A percentile compares a stretch with the other conserved stretches of the same genome.
These are phyloP conservation scores for Coniochaeta sp. DNA, from an alignment of 2,329 filamentous ascomycete species.

Conservation along the genomic window DNA sequence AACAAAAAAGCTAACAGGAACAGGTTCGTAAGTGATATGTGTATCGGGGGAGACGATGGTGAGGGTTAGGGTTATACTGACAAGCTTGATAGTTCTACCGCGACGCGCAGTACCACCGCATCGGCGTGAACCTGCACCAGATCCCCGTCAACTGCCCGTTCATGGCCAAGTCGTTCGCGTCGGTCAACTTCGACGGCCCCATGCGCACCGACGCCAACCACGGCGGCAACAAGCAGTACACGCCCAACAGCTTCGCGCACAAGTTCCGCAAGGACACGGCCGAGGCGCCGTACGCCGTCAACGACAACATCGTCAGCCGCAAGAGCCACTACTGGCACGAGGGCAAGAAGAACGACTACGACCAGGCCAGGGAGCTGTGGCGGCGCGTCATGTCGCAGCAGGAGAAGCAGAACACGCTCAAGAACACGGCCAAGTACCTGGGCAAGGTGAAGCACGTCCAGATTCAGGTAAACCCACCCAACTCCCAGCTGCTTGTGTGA, in stretches of 20 bases:
- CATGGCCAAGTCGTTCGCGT: slow-evolving; percentile 12
- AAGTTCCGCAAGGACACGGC: slow-evolving; percentile 44
- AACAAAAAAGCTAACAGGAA: too few species aligned
- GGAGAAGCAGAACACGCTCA: slow-evolving; percentile 35
- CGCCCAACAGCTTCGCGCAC: slow-evolving; percentile 42
- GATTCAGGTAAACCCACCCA: slow-evolving; percentile 26
- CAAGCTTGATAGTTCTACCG: slow-evolving; percentile 42
- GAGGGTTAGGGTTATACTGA: too few species aligned
- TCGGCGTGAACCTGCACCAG: slow-evolving; percentile 45
- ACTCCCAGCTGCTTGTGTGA: not conserved
- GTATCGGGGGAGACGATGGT: too few species aligned
- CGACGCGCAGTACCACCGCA: slow-evolving; percentile 43
- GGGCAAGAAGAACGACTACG: slow-evolving; percentile 43
- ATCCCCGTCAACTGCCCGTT: slow-evolving; percentile 30
- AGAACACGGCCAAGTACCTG: slow-evolving; percentile 40
- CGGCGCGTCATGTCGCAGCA: slow-evolving; percentile 37
- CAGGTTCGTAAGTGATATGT: too few species aligned
- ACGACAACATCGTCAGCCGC: slow-evolving; percentile 40
- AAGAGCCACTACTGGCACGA: slow-evolving; percentile 50
- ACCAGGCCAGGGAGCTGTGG: slow-evolving; percentile 43
- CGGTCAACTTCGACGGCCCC: slow-evolving; percentile 11
- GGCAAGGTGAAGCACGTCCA: slow-evolving; percentile 31
- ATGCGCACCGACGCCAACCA: slow-evolving; percentile 16
- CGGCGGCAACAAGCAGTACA: slow-evolving; percentile 40
- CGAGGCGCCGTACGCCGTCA: slow-evolving; percentile 40